Conservation (phyloP, 2,329 filamentous ascomycete genomes). For the Ceratocystis albifundus region DNA sequence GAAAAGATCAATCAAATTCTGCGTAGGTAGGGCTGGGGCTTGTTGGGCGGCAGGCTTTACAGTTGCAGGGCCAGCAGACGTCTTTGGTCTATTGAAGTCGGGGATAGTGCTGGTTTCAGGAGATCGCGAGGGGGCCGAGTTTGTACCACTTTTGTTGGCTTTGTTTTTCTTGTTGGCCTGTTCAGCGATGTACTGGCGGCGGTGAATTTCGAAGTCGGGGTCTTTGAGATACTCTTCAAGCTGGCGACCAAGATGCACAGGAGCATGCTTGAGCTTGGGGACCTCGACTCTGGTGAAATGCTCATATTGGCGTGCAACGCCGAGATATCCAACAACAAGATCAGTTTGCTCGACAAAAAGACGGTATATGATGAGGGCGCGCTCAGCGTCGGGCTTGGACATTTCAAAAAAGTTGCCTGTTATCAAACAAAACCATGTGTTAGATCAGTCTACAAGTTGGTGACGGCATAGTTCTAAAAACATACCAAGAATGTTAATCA, state of each 20-base stretch:
- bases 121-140: slow-evolving; percentile 26
- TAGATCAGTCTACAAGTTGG: neutral
- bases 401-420: slow-evolving; percentile 95
- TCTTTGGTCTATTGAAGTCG: slow-evolving; percentile 29
- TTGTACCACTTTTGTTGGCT: slow-evolving; percentile 30
- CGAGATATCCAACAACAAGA: slow-evolving; percentile 79
- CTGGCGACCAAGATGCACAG: slow-evolving; percentile 76
- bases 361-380: slow-evolving; percentile 84
- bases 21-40: slow-evolving; percentile 35
- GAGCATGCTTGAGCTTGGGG: slow-evolving; percentile 92
- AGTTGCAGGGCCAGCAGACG: slow-evolving; percentile 28
- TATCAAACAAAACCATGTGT: slow-evolving; percentile 21
- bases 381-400: slow-evolving; percentile 85
- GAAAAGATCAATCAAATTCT: slow-evolving; percentile 88
- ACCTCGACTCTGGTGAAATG: slow-evolving; percentile 87
- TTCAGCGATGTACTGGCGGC: slow-evolving; percentile 81
- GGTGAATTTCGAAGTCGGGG: slow-evolving; percentile 86
- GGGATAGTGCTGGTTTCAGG: slow-evolving; percentile 30
- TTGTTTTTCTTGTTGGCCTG: slow-evolving; percentile 56
- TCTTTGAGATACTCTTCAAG: slow-evolving; percentile 92
- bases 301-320: slow-evolving; percentile 78
- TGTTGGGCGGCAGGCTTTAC: neutral
- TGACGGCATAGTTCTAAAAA: slow-evolving; percentile 12
- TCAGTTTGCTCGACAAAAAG: slow-evolving; percentile 87
- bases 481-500: slow-evolving; percentile 90